Evolutionary conservation across 169 alveolate species (phyloP).

Genomic region (Plasmodium vinckei): DNA sequence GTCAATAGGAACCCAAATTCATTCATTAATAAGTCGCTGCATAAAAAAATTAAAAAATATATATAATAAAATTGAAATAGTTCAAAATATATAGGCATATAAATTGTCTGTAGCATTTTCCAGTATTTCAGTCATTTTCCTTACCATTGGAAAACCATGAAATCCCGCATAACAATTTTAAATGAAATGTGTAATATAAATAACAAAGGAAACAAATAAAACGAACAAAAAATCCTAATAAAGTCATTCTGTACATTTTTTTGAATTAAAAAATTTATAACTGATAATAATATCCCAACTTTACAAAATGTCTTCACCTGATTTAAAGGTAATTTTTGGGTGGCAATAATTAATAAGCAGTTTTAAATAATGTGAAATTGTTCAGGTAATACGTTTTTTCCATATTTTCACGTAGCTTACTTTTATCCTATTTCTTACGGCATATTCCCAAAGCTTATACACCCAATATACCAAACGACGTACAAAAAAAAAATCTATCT

Average conservation of each 20-base stretch:
- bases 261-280: slow-evolving; percentile 63
- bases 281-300: slow-evolving; percentile 58
- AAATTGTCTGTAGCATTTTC: no score
- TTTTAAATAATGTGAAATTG: neutral
- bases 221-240: slow-evolving; percentile 42
- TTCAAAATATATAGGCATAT: neutral
- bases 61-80: neutral
- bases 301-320: slow-evolving; percentile 71
- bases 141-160: slow-evolving; percentile 73
- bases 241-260: slow-evolving; percentile 36
- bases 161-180: slow-evolving; percentile 71
- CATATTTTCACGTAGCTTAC: slow-evolving; percentile 3
- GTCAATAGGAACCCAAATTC: slow-evolving; percentile 64
- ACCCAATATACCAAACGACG: slow-evolving; percentile 26
- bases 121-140: neutral
- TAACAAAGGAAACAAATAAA: slow-evolving; percentile 28
- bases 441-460: slow-evolving; percentile 65
- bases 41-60: neutral
- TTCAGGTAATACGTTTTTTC: neutral
- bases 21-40: slow-evolving; percentile 66
- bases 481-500: slow-evolving; percentile 40
- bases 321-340: neutral
- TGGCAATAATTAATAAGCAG: neutral
- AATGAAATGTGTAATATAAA: slow-evolving; percentile 50
- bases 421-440: slow-evolving; percentile 36